These are phyloP conservation scores for Lecanicillium sp. DNA, from an alignment of 2,329 filamentous ascomycete species.

Conservation along the genomic window DNA sequence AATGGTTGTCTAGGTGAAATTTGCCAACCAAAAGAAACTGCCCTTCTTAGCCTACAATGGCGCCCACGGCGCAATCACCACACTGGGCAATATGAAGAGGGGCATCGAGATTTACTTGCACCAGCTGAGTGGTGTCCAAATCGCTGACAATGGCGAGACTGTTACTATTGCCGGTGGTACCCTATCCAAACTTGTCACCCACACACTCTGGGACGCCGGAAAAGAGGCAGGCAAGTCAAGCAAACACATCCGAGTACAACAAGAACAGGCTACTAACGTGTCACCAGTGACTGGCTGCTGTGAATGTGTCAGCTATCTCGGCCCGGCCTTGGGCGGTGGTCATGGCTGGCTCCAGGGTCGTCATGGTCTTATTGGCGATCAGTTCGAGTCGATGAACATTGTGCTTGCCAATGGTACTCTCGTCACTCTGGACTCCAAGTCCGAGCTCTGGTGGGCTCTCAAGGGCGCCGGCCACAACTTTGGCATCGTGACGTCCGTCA, in stretches of 20 bases:
- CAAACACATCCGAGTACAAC: too few relatives aligned
- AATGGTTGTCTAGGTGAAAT: constrained; percentile 25
- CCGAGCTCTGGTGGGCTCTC: constrained; percentile 53
- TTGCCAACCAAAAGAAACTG: constrained; percentile 38
- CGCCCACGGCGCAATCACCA: constrained; percentile 44
- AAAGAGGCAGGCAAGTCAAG: constrained; percentile 39
- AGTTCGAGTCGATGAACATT: constrained; percentile 44
- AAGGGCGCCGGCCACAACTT: constrained; percentile 55
- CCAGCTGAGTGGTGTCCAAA: constrained; percentile 35
- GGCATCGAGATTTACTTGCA: constrained; percentile 45
- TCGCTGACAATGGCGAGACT: constrained; percentile 36
- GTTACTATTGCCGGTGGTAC: constrained; percentile 44
- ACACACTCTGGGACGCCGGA: constrained; percentile 42
- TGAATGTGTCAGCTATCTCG: constrained; percentile 44
- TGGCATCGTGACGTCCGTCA: constrained; percentile 47
- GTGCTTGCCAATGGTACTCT: constrained; percentile 44
- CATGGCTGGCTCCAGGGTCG: constrained; percentile 48
- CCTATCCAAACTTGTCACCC: constrained; percentile 38
- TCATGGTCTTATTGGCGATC: constrained; percentile 47
- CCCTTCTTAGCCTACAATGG: constrained; percentile 49
- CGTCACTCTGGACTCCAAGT: constrained; percentile 31
- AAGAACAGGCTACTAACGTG: constrained; percentile 14
- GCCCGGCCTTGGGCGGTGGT: constrained; percentile 50
- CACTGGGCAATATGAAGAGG: constrained; percentile 40
- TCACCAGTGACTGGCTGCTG: constrained; percentile 45